Percentiles rank a stretch among this genome's conserved stretches.
Conservation (phyloP, 140 eudicot species). For the Ambrosia hybrid region DNA sequence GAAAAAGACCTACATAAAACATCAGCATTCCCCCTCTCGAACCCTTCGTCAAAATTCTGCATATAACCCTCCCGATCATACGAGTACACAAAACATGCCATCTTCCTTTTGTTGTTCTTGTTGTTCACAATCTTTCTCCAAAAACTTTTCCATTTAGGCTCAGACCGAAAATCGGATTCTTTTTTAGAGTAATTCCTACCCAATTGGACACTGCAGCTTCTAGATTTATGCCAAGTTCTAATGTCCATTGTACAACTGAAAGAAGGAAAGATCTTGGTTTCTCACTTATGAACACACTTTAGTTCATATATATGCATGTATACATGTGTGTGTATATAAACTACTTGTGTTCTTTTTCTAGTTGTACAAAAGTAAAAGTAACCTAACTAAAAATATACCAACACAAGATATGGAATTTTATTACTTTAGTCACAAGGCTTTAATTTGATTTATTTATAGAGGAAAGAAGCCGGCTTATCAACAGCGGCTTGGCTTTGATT, state of each 20-base stretch:
- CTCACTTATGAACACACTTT: constrained; percentile 19
- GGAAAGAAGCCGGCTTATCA: constrained; percentile 27
- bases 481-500: constrained; percentile 26
- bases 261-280: constrained; percentile 4
- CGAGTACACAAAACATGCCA: constrained; percentile 23
- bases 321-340: background rate
- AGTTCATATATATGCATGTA: constrained; percentile 15
- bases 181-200: constrained; percentile 30
- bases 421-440: constrained; percentile 33
- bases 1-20: constrained; percentile 66
- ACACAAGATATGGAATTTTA: constrained; percentile 25
- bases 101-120: constrained; percentile 28
- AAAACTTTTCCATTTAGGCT: constrained; percentile 44
- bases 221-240: constrained; percentile 44
- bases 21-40: constrained; percentile 42
- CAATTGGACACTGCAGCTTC: constrained; percentile 44
- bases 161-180: constrained; percentile 4
- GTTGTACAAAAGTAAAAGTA: constrained; percentile 25
- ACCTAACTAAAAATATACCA: constrained; percentile 14
- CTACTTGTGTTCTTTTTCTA: background rate
- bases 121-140: constrained; percentile 49
- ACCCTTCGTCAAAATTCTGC: constrained; percentile 75
- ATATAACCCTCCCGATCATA: constrained; percentile 55
- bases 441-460: constrained; percentile 16
- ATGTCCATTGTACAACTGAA: constrained; percentile 37